These are phyloP conservation scores for Cladophialophora carrionii DNA, from an alignment of 2,329 filamentous ascomycete genomes.

Conservation along the genomic window DNA sequence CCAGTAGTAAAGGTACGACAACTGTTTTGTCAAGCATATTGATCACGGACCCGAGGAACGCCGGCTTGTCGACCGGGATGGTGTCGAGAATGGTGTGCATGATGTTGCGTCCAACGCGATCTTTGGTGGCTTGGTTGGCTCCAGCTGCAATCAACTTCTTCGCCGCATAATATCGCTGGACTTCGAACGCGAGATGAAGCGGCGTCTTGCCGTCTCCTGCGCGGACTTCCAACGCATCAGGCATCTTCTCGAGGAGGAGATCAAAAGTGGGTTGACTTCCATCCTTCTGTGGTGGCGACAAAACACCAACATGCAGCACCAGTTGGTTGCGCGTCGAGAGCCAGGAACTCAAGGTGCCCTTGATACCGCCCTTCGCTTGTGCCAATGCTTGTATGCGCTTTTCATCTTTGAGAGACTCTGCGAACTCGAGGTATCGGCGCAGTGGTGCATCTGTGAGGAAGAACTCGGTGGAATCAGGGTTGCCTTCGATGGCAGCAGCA, in stretches of 20 bases:
- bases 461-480: conserved; percentile 73
- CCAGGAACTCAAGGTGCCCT: conserved; percentile 61
- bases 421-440: conserved; percentile 70
- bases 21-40: conserved; percentile 62
- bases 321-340: conserved; percentile 57
- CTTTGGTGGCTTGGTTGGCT: conserved; percentile 69
- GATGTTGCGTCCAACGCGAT: conserved; percentile 66
- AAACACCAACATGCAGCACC: conserved; percentile 68
- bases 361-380: conserved; percentile 64
- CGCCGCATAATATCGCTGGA: conserved; percentile 59
- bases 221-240: conserved; percentile 66
- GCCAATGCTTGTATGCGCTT: conserved; percentile 64
- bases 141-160: conserved; percentile 68
- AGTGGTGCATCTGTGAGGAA: conserved; percentile 72
- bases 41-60: conserved; percentile 61
- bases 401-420: conserved; percentile 64
- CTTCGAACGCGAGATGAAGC: conserved; percentile 66
- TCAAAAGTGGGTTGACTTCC: conserved; percentile 61
- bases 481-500: conserved; percentile 48
- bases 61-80: conserved; percentile 43
- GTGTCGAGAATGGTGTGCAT: conserved; percentile 61
- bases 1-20: conserved; percentile 41
- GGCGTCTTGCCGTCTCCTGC: conserved; percentile 61
- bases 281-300: conserved; percentile 46
- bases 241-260: conserved; percentile 66